phyloP scores from a whole-genome alignment of 331 rosid species.

The Arachis monticola region DNA sequence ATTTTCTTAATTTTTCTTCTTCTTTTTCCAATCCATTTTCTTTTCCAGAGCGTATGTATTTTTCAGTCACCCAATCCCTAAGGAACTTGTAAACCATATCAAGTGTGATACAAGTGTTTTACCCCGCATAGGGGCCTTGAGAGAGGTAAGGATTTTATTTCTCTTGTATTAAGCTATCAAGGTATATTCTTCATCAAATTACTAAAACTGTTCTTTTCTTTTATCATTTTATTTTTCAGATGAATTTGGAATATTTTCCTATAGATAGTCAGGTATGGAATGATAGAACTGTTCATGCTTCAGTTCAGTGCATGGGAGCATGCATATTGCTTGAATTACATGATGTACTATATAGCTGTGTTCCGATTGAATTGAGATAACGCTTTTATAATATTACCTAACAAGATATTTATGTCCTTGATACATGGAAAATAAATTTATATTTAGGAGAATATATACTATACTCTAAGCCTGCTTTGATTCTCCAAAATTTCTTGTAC shows the following conservation, averaged over 20 bases:
- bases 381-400: not conserved
- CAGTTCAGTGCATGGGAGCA: not conserved
- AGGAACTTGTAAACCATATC: constrained; percentile 82
- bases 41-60: constrained; percentile 74
- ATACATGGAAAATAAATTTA: not conserved
- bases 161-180: constrained; percentile 27
- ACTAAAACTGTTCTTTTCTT: constrained; percentile 26
- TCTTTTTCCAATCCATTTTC: constrained; percentile 29
- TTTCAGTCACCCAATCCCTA: constrained; percentile 85
- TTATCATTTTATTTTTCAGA: constrained; percentile 56
- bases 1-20: not conserved
- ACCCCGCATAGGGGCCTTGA: constrained; percentile 91
- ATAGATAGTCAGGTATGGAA: constrained; percentile 80
- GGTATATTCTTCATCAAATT: constrained; percentile 14
- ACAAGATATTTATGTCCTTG: not conserved
- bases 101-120: constrained; percentile 86
- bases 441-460: not conserved
- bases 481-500: not conserved
- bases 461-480: not conserved
- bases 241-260: constrained; percentile 95
- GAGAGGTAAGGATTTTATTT: constrained; percentile 67
- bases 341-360: not conserved
- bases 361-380: constrained; percentile 2
- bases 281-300: constrained; percentile 27
- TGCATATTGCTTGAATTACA: not conserved